A percentile compares a stretch with the other conserved stretches of the same genome.
These are phyloP conservation scores for Clonostachys rosea DNA, from an alignment of 2,329 filamentous ascomycete genomes.

Conservation along the genomic window DNA sequence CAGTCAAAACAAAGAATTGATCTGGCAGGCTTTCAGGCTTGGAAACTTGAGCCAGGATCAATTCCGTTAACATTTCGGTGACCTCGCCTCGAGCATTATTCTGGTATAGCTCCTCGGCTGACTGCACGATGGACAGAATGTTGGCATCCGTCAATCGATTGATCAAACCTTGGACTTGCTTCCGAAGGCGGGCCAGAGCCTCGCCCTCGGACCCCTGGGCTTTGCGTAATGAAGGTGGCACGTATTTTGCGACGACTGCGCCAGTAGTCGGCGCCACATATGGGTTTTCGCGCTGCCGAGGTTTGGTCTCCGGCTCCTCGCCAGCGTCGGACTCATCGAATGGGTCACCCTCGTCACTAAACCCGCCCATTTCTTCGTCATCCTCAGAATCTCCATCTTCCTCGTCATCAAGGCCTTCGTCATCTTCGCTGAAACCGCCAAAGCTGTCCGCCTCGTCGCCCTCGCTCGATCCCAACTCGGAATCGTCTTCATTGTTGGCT, in stretches of 20 bases:
- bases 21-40: conserved; percentile 77
- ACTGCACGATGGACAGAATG: conserved; percentile 74
- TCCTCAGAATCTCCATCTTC: conserved; percentile 26
- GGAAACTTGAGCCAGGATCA: conserved; percentile 74
- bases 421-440: conserved; percentile 4
- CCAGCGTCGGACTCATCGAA: conserved; percentile 34
- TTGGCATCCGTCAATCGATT: conserved; percentile 93
- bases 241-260: conserved; percentile 63
- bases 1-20: conserved; percentile 85
- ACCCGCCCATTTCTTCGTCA: conserved; percentile 4
- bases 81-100: conserved; percentile 84
- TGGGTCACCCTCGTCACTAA: conserved; percentile 19
- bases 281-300: conserved; percentile 71
- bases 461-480: conserved; percentile 8
- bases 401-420: conserved; percentile 4
- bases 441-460: conserved; percentile 16
- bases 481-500: conserved; percentile 8
- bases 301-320: conserved; percentile 21
- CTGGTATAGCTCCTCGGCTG: conserved; percentile 79
- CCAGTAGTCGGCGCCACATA: conserved; percentile 68
- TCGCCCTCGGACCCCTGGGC: conserved; percentile 61
- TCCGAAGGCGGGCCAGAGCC: conserved; percentile 61
- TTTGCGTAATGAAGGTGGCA: conserved; percentile 79
- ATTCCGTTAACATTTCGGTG: conserved; percentile 72
- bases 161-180: conserved; percentile 81